Percentiles rank a stretch among this genome's conserved stretches.
Evolutionary conservation across 129 eudicot species (phyloP).

Genomic region (Calendula officinalis): DNA sequence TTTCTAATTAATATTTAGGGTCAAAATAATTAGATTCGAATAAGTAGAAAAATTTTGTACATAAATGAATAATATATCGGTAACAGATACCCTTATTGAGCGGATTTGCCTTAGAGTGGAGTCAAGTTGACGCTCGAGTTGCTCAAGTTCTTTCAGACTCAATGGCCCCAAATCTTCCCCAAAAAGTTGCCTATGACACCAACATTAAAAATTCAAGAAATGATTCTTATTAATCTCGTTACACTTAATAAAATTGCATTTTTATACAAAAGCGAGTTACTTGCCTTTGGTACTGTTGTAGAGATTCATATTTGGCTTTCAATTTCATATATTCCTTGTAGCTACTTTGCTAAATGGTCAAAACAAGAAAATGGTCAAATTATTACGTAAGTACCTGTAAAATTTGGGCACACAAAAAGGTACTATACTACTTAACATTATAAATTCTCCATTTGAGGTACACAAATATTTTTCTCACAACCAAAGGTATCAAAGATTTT

Average conservation of each 20-base stretch:
- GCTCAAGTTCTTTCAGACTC: slow-evolving; percentile 83
- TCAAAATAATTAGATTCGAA: too few relatives aligned
- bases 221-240: not conserved
- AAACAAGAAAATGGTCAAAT: not conserved
- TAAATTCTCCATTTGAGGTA: too few relatives aligned
- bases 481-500: too few relatives aligned
- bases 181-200: slow-evolving; percentile 63
- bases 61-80: too few relatives aligned
- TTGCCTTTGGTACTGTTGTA: slow-evolving; percentile 87
- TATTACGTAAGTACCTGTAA: too few relatives aligned
- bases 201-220: not conserved
- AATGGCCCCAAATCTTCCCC: slow-evolving; percentile 88
- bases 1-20: too few relatives aligned
- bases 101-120: slow-evolving; percentile 77
- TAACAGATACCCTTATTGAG: slow-evolving; percentile 88
- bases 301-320: slow-evolving; percentile 71
- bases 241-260: not conserved
- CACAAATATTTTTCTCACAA: too few relatives aligned
- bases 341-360: slow-evolving; percentile 60
- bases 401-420: too few relatives aligned
- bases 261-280: not conserved
- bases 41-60: too few relatives aligned
- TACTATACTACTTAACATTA: too few relatives aligned
- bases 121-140: slow-evolving; percentile 88
- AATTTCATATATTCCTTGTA: slow-evolving; percentile 80